A percentile compares a stretch with the other conserved stretches of the same genome.
Conservation (phyloP, 768 basidiomycete genomes). For the Kondoa subrosea region DNA sequence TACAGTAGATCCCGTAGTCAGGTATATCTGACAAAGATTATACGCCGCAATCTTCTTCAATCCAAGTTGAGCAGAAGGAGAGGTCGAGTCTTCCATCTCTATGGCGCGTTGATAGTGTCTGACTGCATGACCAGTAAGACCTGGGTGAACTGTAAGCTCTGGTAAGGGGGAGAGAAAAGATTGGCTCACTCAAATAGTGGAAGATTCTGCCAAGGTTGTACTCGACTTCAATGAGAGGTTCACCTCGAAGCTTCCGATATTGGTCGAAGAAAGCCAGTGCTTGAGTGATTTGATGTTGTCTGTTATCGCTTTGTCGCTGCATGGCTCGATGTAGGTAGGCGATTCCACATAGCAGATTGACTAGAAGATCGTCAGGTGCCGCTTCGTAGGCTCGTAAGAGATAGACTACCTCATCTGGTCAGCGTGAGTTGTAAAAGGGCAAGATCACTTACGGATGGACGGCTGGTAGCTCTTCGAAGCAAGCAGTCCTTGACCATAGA, state of each 20-base stretch:
- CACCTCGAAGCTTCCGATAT: slow-evolving; percentile 51
- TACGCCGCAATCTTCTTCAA: slow-evolving; percentile 14
- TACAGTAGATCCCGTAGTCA: not conserved
- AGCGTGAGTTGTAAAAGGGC: not conserved
- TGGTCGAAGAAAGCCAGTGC: slow-evolving; percentile 61
- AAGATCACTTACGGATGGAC: slow-evolving; percentile 54
- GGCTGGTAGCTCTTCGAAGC: slow-evolving; percentile 77
- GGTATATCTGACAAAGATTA: slow-evolving; percentile 18
- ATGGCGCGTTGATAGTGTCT: slow-evolving; percentile 69
- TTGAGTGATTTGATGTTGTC: slow-evolving; percentile 68
- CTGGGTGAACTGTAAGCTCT: slow-evolving; percentile 34
- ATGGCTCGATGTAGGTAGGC: slow-evolving; percentile 77
- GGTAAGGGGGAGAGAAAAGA: not conserved
- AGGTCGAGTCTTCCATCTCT: slow-evolving; percentile 31
- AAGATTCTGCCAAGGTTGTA: slow-evolving; percentile 85
- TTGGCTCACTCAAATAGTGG: slow-evolving; percentile 63
- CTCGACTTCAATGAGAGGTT: slow-evolving; percentile 55
- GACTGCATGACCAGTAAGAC: slow-evolving; percentile 61
- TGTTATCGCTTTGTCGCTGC: slow-evolving; percentile 85
- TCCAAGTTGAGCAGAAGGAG: not conserved
- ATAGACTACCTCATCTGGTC: slow-evolving; percentile 45
- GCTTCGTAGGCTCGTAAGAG: slow-evolving; percentile 74
- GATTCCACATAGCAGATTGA: slow-evolving; percentile 65
- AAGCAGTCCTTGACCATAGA: slow-evolving; percentile 72
- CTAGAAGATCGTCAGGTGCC: slow-evolving; percentile 62